These are phyloP conservation scores for Coemansia asiatica DNA, from an alignment of 192 early-diverging fungal genomes.

Conservation along the genomic window DNA sequence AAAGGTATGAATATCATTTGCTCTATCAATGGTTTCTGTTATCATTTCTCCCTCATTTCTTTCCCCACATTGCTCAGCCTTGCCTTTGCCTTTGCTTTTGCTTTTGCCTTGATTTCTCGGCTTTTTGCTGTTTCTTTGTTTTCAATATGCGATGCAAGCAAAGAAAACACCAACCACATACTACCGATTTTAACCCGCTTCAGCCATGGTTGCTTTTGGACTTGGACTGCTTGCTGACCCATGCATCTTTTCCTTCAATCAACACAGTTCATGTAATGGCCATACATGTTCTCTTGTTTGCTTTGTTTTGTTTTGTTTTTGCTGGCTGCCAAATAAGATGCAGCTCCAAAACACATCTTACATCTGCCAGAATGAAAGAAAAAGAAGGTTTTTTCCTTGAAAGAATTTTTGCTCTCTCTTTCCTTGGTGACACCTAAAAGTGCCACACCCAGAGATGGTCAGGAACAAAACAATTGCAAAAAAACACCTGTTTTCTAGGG, in stretches of 20 bases:
- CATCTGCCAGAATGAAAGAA: background rate
- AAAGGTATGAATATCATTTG: conserved; percentile 28
- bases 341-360: background rate
- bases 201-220: background rate
- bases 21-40: background rate
- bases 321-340: too few species aligned
- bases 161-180: background rate
- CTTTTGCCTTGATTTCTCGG: conserved; percentile 3
- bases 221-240: background rate
- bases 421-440: background rate
- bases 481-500: background rate
- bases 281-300: background rate
- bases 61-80: background rate
- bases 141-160: background rate
- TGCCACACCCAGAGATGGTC: background rate
- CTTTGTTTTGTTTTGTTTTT: background rate
- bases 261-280: background rate
- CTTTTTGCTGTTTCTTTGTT: background rate
- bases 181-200: background rate
- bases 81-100: background rate
- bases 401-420: background rate
- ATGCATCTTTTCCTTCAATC: background rate
- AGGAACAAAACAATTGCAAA: background rate
- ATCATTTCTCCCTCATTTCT: background rate
- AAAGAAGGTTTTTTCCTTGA: background rate